Conservation (phyloP, 139 green algal genomes). For the Zygnema cylindricum region DNA sequence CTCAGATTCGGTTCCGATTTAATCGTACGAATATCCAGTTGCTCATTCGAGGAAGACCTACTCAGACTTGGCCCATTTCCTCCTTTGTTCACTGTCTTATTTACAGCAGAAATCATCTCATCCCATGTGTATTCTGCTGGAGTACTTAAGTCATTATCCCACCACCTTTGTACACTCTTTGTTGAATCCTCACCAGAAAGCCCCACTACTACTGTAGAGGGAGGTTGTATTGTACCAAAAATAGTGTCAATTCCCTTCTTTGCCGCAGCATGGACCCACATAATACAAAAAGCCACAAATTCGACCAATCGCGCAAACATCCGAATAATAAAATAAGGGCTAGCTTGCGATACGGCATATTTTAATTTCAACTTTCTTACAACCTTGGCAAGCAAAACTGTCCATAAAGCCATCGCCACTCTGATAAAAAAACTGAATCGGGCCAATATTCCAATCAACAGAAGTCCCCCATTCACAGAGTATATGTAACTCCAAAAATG, state of each 20-base stretch:
- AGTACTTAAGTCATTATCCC: not conserved
- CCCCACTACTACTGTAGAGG: not conserved
- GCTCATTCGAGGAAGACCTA: not conserved
- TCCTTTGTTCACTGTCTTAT: not conserved
- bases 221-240: not conserved
- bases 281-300: not conserved
- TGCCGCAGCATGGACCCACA: not conserved
- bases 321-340: slow-evolving; percentile 1
- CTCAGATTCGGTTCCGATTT: not conserved
- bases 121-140: slow-evolving; percentile 34
- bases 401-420: not conserved
- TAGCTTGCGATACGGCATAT: slow-evolving; percentile 8
- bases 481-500: slow-evolving; percentile 34
- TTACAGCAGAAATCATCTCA: slow-evolving; percentile 29
- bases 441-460: slow-evolving; percentile 21
- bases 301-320: slow-evolving; percentile 20
- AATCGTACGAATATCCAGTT: not conserved
- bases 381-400: not conserved
- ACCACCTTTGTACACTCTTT: not conserved
- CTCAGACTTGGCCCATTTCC: too few species aligned
- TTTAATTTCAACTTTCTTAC: slow-evolving; percentile 18
- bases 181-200: not conserved
- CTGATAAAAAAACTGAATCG: slow-evolving; percentile 40
- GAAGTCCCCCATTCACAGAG: slow-evolving; percentile 35
- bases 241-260: not conserved